Percentiles rank a stretch among this genome's conserved stretches.
Conservation (phyloP, 1,284 basidiomycete genomes). For the Heterobasidion parviporum region DNA sequence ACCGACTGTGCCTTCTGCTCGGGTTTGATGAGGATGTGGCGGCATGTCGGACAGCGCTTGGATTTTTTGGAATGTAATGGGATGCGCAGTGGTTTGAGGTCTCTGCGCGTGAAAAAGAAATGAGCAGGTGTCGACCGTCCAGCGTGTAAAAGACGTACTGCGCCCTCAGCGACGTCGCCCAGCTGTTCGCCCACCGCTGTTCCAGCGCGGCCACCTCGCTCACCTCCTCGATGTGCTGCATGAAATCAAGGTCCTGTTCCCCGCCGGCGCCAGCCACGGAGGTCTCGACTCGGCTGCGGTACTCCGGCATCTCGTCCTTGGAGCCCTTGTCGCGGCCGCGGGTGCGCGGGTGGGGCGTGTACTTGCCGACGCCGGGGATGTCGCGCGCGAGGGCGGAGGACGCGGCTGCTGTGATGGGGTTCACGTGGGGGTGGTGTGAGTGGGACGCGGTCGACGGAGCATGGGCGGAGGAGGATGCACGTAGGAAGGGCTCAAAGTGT, state of each 20-base stretch:
- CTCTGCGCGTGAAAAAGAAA: constrained; percentile 34
- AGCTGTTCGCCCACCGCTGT: constrained; percentile 77
- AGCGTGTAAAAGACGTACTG: constrained; percentile 37
- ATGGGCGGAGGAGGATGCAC: constrained; percentile 64
- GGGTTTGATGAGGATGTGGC: constrained; percentile 96
- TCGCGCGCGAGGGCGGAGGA: constrained; percentile 77
- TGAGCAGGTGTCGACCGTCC: no score
- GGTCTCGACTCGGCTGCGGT: constrained; percentile 61
- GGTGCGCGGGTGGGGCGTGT: constrained; percentile 54
- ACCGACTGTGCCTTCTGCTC: constrained; percentile 93
- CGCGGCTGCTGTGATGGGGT: constrained; percentile 78
- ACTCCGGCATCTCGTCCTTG: constrained; percentile 68
- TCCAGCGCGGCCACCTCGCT: constrained; percentile 67
- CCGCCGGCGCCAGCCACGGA: constrained; percentile 54
- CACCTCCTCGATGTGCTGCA: constrained; percentile 52
- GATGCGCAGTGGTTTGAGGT: constrained; percentile 80
- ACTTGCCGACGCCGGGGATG: constrained; percentile 69
- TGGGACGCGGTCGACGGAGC: constrained; percentile 29
- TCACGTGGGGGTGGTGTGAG: constrained; percentile 64
- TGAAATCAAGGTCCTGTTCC: constrained; percentile 61
- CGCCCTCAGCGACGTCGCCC: constrained; percentile 59
- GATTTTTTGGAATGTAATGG: constrained; percentile 89
- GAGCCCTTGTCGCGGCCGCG: constrained; percentile 50
- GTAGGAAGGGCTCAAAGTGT: constrained; percentile 86
- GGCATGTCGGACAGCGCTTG: constrained; percentile 90